phyloP scores from a whole-genome alignment of 2,329 filamentous ascomycete genomes.

The Cytospora chrysosperma region DNA sequence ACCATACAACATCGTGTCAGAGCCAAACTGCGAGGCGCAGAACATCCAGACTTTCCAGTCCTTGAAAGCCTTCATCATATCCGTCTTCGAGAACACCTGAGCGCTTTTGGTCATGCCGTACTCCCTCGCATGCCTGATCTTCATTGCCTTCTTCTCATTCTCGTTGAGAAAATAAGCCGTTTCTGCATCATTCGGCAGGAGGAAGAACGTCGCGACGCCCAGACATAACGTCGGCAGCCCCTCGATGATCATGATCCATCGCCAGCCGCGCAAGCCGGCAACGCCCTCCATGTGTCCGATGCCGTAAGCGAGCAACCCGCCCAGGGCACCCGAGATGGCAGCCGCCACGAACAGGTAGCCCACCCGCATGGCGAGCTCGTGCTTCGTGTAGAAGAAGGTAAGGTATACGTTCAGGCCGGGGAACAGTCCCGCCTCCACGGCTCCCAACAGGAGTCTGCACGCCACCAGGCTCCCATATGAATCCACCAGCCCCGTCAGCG shows the following conservation, averaged over 20 bases:
- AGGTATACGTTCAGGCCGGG: conserved; percentile 68
- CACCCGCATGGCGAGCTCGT: conserved; percentile 69
- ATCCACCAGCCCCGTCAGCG: conserved; percentile 65
- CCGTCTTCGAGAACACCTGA: conserved; percentile 50
- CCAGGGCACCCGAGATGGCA: conserved; percentile 69
- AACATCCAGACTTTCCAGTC: conserved; percentile 79
- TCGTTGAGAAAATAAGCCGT: conserved; percentile 60
- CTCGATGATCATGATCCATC: conserved; percentile 67
- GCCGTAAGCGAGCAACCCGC: conserved; percentile 70
- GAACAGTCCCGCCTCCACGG: conserved; percentile 68
- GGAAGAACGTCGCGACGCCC: conserved; percentile 54
- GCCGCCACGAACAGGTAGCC: conserved; percentile 72
- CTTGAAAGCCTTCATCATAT: conserved; percentile 64
- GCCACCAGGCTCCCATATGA: conserved; percentile 66
- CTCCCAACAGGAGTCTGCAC: conserved; percentile 66
- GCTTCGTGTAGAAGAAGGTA: conserved; percentile 74
- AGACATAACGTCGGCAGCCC: conserved; percentile 49
- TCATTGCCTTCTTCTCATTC: conserved; percentile 57
- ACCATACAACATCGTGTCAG: conserved; percentile 72
- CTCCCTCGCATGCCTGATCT: conserved; percentile 35
- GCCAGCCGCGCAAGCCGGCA: conserved; percentile 64
- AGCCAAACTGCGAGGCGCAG: conserved; percentile 67
- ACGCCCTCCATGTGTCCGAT: conserved; percentile 72
- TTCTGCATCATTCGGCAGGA: conserved; percentile 60
- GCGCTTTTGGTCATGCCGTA: conserved; percentile 50